These are phyloP conservation scores for Talaromyces rugulosus DNA, from an alignment of 2,329 filamentous ascomycete species.

Conservation along the genomic window DNA sequence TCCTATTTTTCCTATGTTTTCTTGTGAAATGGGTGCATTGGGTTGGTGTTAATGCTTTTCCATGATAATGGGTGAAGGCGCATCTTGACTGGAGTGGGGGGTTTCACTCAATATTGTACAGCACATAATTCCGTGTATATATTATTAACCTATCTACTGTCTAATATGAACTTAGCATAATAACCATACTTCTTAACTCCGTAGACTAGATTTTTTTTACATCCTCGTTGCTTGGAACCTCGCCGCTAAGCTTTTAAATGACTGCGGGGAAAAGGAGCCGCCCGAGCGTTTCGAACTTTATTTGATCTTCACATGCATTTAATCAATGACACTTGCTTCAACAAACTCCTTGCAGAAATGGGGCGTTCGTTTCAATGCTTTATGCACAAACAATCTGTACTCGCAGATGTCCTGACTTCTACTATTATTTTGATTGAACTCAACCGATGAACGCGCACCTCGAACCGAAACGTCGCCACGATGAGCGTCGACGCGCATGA, in stretches of 20 bases:
- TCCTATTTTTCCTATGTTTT: neutral
- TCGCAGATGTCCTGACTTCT: neutral
- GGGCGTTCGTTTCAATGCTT: neutral
- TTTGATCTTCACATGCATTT: neutral
- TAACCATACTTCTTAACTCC: neutral
- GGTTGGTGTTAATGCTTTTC: conserved; percentile 9
- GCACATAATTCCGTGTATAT: neutral
- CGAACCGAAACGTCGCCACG: neutral
- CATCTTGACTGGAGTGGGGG: neutral
- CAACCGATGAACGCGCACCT: neutral
- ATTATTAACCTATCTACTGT: neutral
- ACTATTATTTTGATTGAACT: neutral
- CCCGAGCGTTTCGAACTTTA: neutral
- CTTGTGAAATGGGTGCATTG: conserved; percentile 10
- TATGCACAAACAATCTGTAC: neutral
- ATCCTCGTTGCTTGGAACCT: neutral
- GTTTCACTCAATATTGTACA: neutral
- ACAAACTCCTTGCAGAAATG: neutral
- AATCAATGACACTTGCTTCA: no score
- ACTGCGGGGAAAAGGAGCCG: neutral
- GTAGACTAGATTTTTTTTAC: neutral
- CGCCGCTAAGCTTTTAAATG: neutral
- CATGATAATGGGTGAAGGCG: neutral
- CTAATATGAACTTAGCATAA: neutral
- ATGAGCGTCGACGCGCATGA: conserved; percentile 33